phyloP scores from a whole-genome alignment of 352 stramenopile species.

The Globisporangium solare region DNA sequence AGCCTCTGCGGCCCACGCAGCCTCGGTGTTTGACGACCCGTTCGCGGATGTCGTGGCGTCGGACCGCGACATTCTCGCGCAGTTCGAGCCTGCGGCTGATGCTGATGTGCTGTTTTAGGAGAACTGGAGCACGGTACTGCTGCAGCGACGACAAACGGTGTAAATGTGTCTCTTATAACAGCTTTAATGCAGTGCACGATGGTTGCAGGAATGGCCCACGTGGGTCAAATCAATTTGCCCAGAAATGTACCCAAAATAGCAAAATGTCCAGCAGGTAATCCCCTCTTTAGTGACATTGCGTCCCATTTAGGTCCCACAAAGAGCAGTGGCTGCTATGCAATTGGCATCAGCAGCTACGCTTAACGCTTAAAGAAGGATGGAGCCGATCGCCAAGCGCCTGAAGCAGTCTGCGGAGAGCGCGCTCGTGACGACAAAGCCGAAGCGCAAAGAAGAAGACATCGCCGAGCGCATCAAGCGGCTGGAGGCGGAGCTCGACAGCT shows the following conservation, averaged over 20 bases:
- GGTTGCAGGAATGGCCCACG: neutral
- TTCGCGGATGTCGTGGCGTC: constrained; percentile 67
- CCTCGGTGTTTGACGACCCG: constrained; percentile 46
- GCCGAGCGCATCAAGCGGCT: constrained; percentile 62
- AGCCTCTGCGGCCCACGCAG: constrained; percentile 9
- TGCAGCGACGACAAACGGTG: no score
- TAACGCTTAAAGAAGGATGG: constrained; percentile 24
- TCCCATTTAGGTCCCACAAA: neutral
- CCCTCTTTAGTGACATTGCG: neutral
- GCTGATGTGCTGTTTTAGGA: constrained; percentile 79
- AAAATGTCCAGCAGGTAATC: neutral
- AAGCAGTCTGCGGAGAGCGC: constrained; percentile 67
- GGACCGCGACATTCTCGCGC: constrained; percentile 75
- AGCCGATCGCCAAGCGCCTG: constrained; percentile 83
- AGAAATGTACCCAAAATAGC: no score
- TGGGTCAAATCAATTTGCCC: neutral
- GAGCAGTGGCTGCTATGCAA: neutral
- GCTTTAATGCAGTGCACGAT: constrained; percentile 7
- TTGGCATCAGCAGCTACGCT: neutral
- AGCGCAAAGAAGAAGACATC: constrained; percentile 49
- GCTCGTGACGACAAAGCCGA: constrained; percentile 27
- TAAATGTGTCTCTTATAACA: constrained; percentile 16
- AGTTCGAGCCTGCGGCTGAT: constrained; percentile 70
- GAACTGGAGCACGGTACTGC: no score
- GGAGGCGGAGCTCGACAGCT: constrained; percentile 55